Evolutionary conservation across 177 flowering plant genomes (phyloP).

Genomic region (Vitis hybrid): DNA sequence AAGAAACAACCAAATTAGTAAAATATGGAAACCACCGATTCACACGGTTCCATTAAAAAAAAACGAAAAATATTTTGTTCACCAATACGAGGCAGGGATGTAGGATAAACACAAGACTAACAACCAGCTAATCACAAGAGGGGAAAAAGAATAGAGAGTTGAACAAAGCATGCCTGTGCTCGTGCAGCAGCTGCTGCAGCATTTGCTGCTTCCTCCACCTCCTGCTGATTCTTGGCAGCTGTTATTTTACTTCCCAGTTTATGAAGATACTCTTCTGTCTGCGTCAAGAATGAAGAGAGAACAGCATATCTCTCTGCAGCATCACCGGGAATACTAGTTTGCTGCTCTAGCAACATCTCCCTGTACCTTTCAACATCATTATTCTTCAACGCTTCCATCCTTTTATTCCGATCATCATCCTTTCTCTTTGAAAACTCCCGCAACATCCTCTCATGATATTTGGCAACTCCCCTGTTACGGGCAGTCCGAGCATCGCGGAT

Average conservation of each 20-base stretch:
- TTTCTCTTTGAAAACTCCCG: slow-evolving; percentile 94
- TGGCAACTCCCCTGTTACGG: slow-evolving; percentile 97
- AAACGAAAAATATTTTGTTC: not conserved
- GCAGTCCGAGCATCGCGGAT: slow-evolving; percentile 98
- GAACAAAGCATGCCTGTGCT: slow-evolving; percentile 61
- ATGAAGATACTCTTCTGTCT: slow-evolving; percentile 95
- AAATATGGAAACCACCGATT: not conserved
- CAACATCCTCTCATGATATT: slow-evolving; percentile 96
- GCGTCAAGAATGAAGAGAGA: slow-evolving; percentile 88
- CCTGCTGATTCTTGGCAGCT: slow-evolving; percentile 93
- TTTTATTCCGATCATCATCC: slow-evolving; percentile 86
- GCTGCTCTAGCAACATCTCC: slow-evolving; percentile 97
- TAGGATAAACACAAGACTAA: too few species aligned
- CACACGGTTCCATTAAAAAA: not conserved
- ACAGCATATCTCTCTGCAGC: slow-evolving; percentile 94
- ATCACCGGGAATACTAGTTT: slow-evolving; percentile 89
- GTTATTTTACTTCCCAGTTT: slow-evolving; percentile 94
- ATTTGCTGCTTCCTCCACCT: slow-evolving; percentile 89
- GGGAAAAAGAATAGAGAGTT: slow-evolving; percentile 6
- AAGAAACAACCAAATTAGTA: slow-evolving; percentile 2
- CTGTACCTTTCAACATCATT: slow-evolving; percentile 98
- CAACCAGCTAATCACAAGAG: not conserved
- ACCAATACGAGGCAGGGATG: not conserved
- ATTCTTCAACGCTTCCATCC: slow-evolving; percentile 99
- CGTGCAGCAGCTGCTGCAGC: slow-evolving; percentile 91